phyloP scores from a whole-genome alignment of 805 yeast genomes.

The Ogataea sp. region DNA sequence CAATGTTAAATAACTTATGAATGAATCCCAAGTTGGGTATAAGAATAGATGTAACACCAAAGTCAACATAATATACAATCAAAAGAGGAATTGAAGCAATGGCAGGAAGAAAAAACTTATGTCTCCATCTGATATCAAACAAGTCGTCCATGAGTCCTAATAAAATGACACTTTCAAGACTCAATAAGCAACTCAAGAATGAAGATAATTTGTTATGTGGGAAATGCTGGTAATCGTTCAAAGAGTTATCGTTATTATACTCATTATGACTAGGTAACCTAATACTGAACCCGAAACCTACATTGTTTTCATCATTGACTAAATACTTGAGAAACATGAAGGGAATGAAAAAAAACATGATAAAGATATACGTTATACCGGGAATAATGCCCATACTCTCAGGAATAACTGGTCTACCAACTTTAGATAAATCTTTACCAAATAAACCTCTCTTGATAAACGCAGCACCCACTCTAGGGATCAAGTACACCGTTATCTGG shows the following conservation, averaged over 20 bases:
- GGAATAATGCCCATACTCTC: slow-evolving; percentile 91
- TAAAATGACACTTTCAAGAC: slow-evolving; percentile 74
- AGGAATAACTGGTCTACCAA: slow-evolving; percentile 67
- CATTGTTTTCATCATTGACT: slow-evolving; percentile 36
- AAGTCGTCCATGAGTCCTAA: slow-evolving; percentile 91
- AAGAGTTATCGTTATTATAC: background rate
- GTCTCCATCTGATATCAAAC: slow-evolving; percentile 96
- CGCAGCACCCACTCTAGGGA: slow-evolving; percentile 59
- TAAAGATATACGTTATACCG: slow-evolving; percentile 70
- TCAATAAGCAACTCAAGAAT: slow-evolving; percentile 75
- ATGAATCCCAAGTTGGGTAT: slow-evolving; percentile 56
- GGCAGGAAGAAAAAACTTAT: slow-evolving; percentile 92
- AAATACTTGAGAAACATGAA: slow-evolving; percentile 74
- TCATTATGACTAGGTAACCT: slow-evolving; percentile 25
- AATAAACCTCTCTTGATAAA: slow-evolving; percentile 74
- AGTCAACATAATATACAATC: slow-evolving; percentile 87
- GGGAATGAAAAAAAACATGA: slow-evolving; percentile 83
- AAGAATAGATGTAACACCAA: slow-evolving; percentile 81
- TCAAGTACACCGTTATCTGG: slow-evolving; percentile 45
- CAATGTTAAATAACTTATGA: too few relatives aligned
- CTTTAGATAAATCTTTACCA: slow-evolving; percentile 79
- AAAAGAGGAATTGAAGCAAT: slow-evolving; percentile 88
- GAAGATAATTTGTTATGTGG: slow-evolving; percentile 82
- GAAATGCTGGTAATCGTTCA: slow-evolving; percentile 26
- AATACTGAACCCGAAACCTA: slow-evolving; percentile 57